phyloP scores from a whole-genome alignment of 1,139 yeast species.

The Pichia sp. region DNA sequence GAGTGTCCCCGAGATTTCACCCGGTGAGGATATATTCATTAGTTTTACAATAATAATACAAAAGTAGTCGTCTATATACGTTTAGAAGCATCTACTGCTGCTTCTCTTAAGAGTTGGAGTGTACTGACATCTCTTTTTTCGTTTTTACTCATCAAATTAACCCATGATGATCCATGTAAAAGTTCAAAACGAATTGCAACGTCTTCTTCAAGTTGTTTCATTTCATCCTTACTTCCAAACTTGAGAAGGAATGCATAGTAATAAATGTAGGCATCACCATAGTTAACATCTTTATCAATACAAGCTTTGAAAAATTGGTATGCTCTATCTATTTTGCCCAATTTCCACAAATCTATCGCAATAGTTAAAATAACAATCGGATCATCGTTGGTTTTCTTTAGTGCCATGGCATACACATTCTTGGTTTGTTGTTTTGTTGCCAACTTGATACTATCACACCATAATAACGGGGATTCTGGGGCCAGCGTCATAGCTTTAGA shows the following conservation, averaged over 20 bases:
- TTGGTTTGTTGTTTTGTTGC: slow-evolving; percentile 58
- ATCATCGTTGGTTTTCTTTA: slow-evolving; percentile 62
- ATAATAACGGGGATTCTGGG: slow-evolving; percentile 62
- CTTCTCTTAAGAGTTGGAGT: slow-evolving; percentile 21
- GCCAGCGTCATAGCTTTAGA: slow-evolving; percentile 59
- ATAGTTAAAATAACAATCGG: slow-evolving; percentile 58
- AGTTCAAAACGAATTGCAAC: slow-evolving; percentile 42
- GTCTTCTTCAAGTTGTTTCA: slow-evolving; percentile 30
- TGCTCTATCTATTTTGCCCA: slow-evolving; percentile 65
- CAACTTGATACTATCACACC: slow-evolving; percentile 51
- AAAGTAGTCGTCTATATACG: background rate
- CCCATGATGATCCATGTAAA: slow-evolving; percentile 58
- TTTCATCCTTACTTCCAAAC: slow-evolving; percentile 33
- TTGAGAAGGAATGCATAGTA: slow-evolving; percentile 43
- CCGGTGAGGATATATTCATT: too few relatives aligned
- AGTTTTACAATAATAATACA: too few relatives aligned
- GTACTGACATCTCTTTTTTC: slow-evolving; percentile 21
- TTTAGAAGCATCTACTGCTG: slow-evolving; percentile 12
- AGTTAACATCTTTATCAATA: slow-evolving; percentile 46
- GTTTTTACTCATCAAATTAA: slow-evolving; percentile 42
- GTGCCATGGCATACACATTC: slow-evolving; percentile 68
- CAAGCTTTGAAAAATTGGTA: slow-evolving; percentile 77
- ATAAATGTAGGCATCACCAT: slow-evolving; percentile 85
- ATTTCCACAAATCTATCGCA: slow-evolving; percentile 69
- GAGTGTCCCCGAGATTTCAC: too few relatives aligned